Conservation (phyloP, 179 eudicot genomes). For the Gypsophila paniculata region DNA sequence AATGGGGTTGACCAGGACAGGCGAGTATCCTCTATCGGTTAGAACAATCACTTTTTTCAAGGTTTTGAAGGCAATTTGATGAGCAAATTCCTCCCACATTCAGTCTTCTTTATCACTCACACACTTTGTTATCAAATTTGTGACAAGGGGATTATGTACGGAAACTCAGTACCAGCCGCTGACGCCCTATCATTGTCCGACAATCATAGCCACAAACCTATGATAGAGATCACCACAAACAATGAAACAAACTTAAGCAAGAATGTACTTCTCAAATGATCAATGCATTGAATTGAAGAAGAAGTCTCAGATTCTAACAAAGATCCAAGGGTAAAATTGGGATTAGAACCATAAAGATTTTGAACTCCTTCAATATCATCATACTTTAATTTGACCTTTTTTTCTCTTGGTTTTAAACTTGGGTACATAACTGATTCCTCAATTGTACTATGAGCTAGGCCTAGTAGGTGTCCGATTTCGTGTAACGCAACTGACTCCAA, state of each 20-base stretch:
- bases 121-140: no score
- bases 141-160: no score
- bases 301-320: slow-evolving; percentile 52
- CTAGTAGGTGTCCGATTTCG: slow-evolving; percentile 73
- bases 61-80: no score
- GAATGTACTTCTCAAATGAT: slow-evolving; percentile 10
- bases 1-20: no score
- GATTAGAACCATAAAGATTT: slow-evolving; percentile 70
- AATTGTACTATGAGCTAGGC: slow-evolving; percentile 51
- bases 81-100: no score
- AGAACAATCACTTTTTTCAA: no score
- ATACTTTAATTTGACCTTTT: slow-evolving; percentile 44
- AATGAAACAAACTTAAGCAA: slow-evolving; percentile 3
- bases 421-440: slow-evolving; percentile 70
- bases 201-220: slow-evolving; percentile 6
- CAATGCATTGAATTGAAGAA: slow-evolving; percentile 24
- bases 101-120: no score
- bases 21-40: no score
- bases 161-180: no score
- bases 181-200: no score
- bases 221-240: slow-evolving; percentile 16
- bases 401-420: slow-evolving; percentile 58
- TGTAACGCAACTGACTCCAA: slow-evolving; percentile 75
- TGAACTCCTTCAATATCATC: slow-evolving; percentile 77
- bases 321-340: slow-evolving; percentile 43